Percentiles rank a stretch among this genome's conserved stretches.
Evolutionary conservation across 2,329 filamentous ascomycete genomes (phyloP).

Genomic region (Tolypocladium guangdongense): DNA sequence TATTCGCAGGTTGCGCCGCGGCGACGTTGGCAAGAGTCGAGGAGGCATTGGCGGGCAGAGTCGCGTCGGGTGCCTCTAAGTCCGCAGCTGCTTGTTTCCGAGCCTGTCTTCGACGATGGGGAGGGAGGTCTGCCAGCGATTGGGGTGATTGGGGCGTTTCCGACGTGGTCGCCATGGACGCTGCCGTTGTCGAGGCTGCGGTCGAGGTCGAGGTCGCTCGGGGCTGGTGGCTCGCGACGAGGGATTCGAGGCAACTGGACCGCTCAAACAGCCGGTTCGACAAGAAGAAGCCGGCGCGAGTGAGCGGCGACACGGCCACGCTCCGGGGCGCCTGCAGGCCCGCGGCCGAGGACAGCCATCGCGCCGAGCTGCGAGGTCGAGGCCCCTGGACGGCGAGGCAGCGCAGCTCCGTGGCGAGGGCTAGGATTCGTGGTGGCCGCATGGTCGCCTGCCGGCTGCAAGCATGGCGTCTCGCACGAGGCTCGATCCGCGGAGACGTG

Average conservation of each 20-base stretch:
- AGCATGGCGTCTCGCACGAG: background rate
- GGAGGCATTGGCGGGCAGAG: constrained; percentile 40
- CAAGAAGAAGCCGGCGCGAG: constrained; percentile 18
- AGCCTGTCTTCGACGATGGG: constrained; percentile 24
- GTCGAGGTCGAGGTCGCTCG: constrained; percentile 16
- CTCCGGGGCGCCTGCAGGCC: constrained; percentile 13
- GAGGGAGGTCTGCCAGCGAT: constrained; percentile 15
- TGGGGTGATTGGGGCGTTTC: constrained; percentile 11
- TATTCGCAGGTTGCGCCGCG: constrained; percentile 36
- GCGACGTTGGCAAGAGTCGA: constrained; percentile 43
- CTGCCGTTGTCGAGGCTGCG: constrained; percentile 5
- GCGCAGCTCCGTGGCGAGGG: background rate
- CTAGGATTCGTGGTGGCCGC: constrained; percentile 17
- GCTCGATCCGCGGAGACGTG: background rate
- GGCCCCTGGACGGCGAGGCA: background rate
- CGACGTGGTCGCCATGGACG: constrained; percentile 8
- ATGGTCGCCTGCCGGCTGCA: background rate
- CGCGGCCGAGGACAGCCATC: constrained; percentile 20
- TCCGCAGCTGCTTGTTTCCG: constrained; percentile 11
- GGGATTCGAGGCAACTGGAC: constrained; percentile 24
- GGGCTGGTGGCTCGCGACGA: constrained; percentile 16
- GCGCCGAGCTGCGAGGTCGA: constrained; percentile 6
- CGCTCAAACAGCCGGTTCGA: constrained; percentile 25
- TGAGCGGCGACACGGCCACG: constrained; percentile 8
- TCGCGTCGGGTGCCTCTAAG: constrained; percentile 9